These are phyloP conservation scores for Neoboletus magnificus DNA, from an alignment of 768 basidiomycete genomes.

Conservation along the genomic window DNA sequence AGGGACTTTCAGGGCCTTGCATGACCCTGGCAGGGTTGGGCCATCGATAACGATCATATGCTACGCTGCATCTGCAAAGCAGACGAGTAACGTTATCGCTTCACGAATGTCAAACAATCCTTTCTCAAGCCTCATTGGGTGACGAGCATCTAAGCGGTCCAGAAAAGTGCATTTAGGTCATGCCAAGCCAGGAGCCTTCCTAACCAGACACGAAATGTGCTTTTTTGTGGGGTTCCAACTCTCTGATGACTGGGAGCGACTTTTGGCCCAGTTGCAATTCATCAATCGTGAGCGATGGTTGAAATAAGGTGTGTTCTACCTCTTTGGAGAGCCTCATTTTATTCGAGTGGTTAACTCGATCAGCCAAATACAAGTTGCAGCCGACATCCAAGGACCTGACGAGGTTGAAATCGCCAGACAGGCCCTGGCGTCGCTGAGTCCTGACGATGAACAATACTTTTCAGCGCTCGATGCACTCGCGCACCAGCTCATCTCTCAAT, in stretches of 20 bases:
- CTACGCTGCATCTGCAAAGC: no score
- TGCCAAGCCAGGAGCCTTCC: no score
- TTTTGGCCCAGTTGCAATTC: not conserved
- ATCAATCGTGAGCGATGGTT: not conserved
- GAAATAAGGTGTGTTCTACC: slow-evolving; percentile 1
- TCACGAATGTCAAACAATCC: no score
- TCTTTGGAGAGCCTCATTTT: not conserved
- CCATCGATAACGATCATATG: not conserved
- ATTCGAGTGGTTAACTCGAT: not conserved
- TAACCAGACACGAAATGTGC: no score
- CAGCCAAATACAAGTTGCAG: not conserved
- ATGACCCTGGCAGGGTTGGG: not conserved
- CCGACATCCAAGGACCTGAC: not conserved
- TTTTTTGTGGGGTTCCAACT: no score
- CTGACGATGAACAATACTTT: slow-evolving; percentile 8
- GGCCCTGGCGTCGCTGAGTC: slow-evolving; percentile 3
- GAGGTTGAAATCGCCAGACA: slow-evolving; percentile 11
- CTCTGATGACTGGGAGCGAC: no score
- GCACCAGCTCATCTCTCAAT: slow-evolving; percentile 17
- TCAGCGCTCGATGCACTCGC: slow-evolving; percentile 8
- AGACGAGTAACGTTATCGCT: no score
- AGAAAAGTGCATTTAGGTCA: no score
- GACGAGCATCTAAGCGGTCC: no score
- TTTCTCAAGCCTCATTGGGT: no score
- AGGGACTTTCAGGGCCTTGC: not conserved